phyloP scores from a whole-genome alignment of 176 grass and related monocot genomes.

The Saccharum spontaneum region DNA sequence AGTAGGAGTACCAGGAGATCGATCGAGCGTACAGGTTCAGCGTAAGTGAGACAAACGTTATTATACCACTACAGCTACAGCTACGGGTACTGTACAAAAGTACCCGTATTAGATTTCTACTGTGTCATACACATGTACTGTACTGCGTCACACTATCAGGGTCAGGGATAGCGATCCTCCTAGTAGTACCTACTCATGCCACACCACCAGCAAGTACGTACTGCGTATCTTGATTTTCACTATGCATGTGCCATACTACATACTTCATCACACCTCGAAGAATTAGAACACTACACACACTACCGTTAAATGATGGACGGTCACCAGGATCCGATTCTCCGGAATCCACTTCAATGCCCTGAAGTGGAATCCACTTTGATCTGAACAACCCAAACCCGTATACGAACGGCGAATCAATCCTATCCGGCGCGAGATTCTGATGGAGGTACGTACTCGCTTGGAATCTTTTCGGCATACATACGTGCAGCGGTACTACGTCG shows the following conservation, averaged over 20 bases:
- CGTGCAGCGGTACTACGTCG: background rate
- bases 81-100: background rate
- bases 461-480: background rate
- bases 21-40: background rate
- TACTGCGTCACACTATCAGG: background rate
- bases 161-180: background rate
- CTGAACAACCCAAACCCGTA: background rate
- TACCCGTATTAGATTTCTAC: background rate
- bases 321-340: conserved; percentile 19
- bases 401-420: background rate
- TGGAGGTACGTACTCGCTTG: background rate
- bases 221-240: background rate
- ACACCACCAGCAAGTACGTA: background rate
- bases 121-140: background rate
- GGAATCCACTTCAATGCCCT: conserved; percentile 26
- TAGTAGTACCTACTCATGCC: too few species aligned
- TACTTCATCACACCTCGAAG: conserved; percentile 10
- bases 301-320: conserved; percentile 25
- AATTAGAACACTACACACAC: background rate
- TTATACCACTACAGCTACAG: background rate
- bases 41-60: background rate
- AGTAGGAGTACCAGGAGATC: background rate
- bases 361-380: conserved; percentile 12
- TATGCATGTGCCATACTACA: background rate
- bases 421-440: conserved; percentile 5